These are phyloP conservation scores for Suhomyces bolitotheri DNA, from an alignment of 1,139 yeast genomes.

Conservation along the genomic window DNA sequence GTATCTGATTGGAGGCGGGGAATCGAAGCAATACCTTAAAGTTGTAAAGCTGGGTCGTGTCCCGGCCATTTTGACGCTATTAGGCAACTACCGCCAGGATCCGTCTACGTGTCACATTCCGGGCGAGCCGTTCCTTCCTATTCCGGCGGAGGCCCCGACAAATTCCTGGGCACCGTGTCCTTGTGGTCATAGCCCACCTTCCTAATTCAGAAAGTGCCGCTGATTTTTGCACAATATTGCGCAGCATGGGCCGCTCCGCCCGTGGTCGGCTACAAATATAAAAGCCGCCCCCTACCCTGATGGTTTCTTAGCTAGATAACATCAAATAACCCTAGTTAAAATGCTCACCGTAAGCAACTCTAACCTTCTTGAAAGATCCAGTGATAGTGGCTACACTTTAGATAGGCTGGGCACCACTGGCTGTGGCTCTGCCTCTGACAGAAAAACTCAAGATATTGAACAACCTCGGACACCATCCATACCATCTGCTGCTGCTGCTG, in stretches of 20 bases:
- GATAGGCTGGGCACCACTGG: slow-evolving; percentile 4
- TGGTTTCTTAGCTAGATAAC: no score
- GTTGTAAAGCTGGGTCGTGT: no score
- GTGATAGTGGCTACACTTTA: slow-evolving; percentile 1
- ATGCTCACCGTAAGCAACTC: slow-evolving; percentile 13
- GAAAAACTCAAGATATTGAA: background rate
- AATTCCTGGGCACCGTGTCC: no score
- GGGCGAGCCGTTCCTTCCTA: no score
- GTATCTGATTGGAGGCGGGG: no score
- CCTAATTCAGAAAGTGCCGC: slow-evolving; percentile 5
- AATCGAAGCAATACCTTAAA: no score
- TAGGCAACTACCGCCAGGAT: no score
- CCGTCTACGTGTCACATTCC: no score
- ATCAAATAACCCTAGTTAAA: no score
- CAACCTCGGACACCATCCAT: background rate
- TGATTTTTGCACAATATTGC: background rate
- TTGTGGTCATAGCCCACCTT: background rate
- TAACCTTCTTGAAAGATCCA: slow-evolving; percentile 8
- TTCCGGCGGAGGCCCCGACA: no score
- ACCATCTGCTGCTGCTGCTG: background rate
- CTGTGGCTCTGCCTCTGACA: slow-evolving; percentile 2
- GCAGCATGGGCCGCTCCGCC: slow-evolving; percentile 2
- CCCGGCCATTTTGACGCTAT: no score
- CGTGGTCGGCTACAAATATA: slow-evolving; percentile 7
- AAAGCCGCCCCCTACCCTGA: slow-evolving; percentile 5